phyloP scores from a whole-genome alignment of 106 monocot species.

The Acorus calamus region DNA sequence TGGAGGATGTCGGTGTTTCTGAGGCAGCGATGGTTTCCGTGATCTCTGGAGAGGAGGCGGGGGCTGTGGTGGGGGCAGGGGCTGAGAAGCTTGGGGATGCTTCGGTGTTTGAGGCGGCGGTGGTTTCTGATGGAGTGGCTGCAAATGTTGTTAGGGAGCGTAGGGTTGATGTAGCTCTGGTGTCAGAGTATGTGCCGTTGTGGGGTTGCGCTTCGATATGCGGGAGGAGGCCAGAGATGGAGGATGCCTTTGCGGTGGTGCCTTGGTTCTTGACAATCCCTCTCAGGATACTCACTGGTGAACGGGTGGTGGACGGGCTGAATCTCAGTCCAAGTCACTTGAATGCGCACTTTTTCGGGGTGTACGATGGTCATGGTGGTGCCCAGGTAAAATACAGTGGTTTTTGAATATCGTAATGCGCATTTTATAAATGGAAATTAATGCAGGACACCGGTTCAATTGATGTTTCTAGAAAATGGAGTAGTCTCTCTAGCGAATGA shows the following conservation, averaged over 20 bases:
- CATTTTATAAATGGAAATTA: too few species aligned
- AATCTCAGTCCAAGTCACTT: constrained; percentile 18
- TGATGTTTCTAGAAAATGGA: neutral
- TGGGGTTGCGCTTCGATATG: constrained; percentile 58
- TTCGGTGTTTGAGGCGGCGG: neutral
- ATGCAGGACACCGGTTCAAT: neutral
- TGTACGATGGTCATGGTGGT: constrained; percentile 73
- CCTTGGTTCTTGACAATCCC: constrained; percentile 56
- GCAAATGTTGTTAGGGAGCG: neutral
- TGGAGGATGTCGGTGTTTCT: constrained; percentile 7
- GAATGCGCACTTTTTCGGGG: constrained; percentile 56
- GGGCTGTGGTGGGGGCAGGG: constrained; percentile 1
- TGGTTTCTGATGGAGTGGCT: constrained; percentile 4
- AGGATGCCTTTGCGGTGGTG: constrained; percentile 45
- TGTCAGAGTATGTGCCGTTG: constrained; percentile 27
- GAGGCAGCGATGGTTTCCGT: constrained; percentile 15
- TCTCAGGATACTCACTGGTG: constrained; percentile 27
- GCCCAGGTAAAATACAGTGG: constrained; percentile 26
- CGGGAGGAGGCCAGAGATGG: constrained; percentile 76
- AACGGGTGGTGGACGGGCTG: constrained; percentile 11
- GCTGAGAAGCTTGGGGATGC: neutral
- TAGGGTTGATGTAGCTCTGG: neutral
- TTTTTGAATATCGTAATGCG: neutral
- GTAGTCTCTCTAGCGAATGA: neutral
- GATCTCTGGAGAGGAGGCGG: constrained; percentile 1